phyloP scores from a whole-genome alignment of 176 grass and related monocot genomes.

The Avena eriantha region DNA sequence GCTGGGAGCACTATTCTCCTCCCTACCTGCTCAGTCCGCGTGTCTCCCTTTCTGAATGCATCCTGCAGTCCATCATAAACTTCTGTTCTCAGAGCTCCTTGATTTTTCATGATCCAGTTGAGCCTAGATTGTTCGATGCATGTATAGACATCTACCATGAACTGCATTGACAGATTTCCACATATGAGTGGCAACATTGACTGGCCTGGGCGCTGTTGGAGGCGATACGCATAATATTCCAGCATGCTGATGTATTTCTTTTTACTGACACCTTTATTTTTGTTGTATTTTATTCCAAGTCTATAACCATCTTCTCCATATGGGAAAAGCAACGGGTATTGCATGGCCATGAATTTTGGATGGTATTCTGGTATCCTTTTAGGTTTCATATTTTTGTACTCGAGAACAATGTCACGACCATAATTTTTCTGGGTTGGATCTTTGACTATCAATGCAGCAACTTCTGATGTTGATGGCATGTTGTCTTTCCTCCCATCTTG shows the following conservation, averaged over 20 bases:
- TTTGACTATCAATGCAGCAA: constrained; percentile 35
- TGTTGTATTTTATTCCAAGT: background rate
- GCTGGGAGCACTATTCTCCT: constrained; percentile 39
- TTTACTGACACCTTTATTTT: background rate
- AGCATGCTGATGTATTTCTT: constrained; percentile 29
- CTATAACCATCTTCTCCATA: constrained; percentile 50
- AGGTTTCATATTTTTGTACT: constrained; percentile 10
- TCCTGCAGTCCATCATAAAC: constrained; percentile 7
- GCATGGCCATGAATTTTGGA: constrained; percentile 40
- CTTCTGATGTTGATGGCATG: constrained; percentile 31
- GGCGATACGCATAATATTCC: constrained; percentile 34
- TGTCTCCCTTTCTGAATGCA: constrained; percentile 38
- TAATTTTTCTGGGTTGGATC: background rate
- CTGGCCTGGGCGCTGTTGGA: constrained; percentile 4
- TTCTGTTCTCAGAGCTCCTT: constrained; percentile 28
- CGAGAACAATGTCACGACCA: constrained; percentile 29
- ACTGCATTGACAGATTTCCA: constrained; percentile 27
- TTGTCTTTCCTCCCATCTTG: constrained; percentile 19
- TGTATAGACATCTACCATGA: constrained; percentile 12
- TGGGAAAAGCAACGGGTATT: constrained; percentile 36
- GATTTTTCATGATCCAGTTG: background rate
- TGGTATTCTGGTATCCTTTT: constrained; percentile 35
- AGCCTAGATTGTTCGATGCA: constrained; percentile 1
- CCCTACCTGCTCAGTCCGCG: background rate
- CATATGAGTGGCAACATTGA: background rate